Percentiles rank a stretch among this genome's conserved stretches.
phyloP scores from a whole-genome alignment of 73 alveolate genomes.

The Paramecium pentaurelia region DNA sequence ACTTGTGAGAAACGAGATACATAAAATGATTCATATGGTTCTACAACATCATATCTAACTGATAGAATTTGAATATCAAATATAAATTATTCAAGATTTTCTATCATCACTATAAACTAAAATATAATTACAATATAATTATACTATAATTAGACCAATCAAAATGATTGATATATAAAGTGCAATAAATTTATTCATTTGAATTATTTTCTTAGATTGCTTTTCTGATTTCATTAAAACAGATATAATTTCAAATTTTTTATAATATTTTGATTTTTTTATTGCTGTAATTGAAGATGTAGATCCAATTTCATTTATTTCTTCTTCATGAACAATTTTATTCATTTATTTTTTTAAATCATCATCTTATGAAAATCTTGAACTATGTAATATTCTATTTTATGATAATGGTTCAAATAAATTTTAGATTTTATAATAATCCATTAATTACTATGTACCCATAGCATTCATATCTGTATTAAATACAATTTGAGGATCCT shows the following conservation, averaged over 20 bases:
- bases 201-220: background rate
- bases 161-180: background rate
- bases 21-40: constrained; percentile 21
- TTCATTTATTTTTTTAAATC: background rate
- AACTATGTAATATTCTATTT: background rate
- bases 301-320: background rate
- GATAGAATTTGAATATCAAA: background rate
- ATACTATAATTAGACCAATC: background rate
- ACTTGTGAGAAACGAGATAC: background rate
- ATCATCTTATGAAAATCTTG: background rate
- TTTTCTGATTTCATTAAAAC: background rate
- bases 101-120: background rate
- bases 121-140: background rate
- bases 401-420: background rate
- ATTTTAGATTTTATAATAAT: background rate
- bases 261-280: background rate
- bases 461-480: background rate
- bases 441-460: background rate
- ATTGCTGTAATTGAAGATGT: background rate
- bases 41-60: background rate
- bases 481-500: background rate
- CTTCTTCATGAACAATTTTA: background rate
- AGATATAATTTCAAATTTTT: background rate
- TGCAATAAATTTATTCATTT: background rate
- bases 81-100: background rate